Evolutionary conservation across 106 monocot species (phyloP), one percentile per base, ranked within the genome.

Genomic region (Acorus gramineus): DNA sequence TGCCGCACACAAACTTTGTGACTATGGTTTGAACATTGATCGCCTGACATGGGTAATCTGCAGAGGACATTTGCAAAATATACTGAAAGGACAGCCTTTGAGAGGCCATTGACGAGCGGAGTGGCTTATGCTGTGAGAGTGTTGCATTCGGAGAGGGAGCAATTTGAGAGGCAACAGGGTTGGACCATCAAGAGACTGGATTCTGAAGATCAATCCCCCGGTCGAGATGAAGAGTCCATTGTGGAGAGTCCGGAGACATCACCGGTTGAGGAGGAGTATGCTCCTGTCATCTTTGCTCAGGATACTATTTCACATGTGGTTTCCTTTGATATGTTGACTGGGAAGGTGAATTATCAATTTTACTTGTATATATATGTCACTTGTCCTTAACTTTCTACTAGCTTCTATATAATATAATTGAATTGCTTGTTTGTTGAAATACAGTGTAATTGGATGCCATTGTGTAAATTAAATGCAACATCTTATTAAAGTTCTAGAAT

Each of bases 61-160:
- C 80, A 98, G 96, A 65, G 53, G 42, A 91, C 96, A 43, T 98
- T 98, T 67, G 91, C 96, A 43, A 80, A 81, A 57, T 98, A 91
- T 69, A 85, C 96, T 4, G 91, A 91, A 61, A 82, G 91, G 68
- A 98, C 96, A 61, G 80, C 91, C 10, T 98, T 91, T 58, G 96
- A 98, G 66, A 78, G 96, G 69, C 96, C 96, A 13, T 68, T 98
- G 65, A 98, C 96, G 8, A 91, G 96, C 49, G 87, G 96, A 52
- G 91, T 98, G 48, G 96, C 96, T 52, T 98, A 98, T 72, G 96
- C 87, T 59, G 96, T 98, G 59, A 91, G 88, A 64, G 87, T 98
- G 10, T 64, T 85, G 53, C 84, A 79, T 66, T 77, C 81, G 10
- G 96, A 88, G 14, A 82, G 96, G 62, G 91, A 80, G 7, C 70